Evolutionary conservation across 2,329 filamentous ascomycete genomes (phyloP), one percentile per base, ranked within the genome.

Genomic region (Nakataea oryzae): DNA sequence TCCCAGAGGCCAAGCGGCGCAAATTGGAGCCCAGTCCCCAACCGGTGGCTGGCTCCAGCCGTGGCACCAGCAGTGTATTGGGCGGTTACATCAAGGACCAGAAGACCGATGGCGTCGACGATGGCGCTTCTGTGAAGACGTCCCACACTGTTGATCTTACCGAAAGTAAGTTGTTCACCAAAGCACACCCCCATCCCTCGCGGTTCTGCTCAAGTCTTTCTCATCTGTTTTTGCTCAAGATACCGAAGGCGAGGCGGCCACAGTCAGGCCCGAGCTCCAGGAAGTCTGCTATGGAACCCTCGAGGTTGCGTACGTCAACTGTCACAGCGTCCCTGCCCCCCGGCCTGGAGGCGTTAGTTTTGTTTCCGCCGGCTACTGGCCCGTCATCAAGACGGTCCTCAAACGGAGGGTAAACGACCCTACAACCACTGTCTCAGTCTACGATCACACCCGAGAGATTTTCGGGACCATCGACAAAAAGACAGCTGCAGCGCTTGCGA

Each of bases 211-310:
- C n/a, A n/a, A n/a, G n/a, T n/a, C n/a, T n/a, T n/a, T n/a, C n/a
- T n/a, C n/a, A n/a, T n/a, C n/a, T n/a, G 61, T 54, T 21, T 54
- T 32, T 28, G 54, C 28, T 26, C 47, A 56, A n/a, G 63, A 57
- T 12, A 9, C 26, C 67, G 69, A 63, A 67, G 56, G 32, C 71
- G 69, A 69, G 32, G 69, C 69, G 66, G 72, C 64, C 28, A 27
- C 32, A 17, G 79, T 81, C 55, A 82, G 89, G 62, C 79, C 85
- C 32, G 82, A 79, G 58, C 81, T 86, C 26, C 84, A 90, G 70
- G 86, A 91, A 69, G 88, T 96, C 3, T 96, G 91, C 74, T 92
- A 90, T 69, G 91, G 91, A 55, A 88, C 89, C 74, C 74, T 96
- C 26, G 86, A 91, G 62, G 82, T 81, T 24, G 83, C 86, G 2